Evolutionary conservation across 768 basidiomycete species (phyloP), one percentile per base, ranked within the genome.

Genomic region (Sarcodon sp.): DNA sequence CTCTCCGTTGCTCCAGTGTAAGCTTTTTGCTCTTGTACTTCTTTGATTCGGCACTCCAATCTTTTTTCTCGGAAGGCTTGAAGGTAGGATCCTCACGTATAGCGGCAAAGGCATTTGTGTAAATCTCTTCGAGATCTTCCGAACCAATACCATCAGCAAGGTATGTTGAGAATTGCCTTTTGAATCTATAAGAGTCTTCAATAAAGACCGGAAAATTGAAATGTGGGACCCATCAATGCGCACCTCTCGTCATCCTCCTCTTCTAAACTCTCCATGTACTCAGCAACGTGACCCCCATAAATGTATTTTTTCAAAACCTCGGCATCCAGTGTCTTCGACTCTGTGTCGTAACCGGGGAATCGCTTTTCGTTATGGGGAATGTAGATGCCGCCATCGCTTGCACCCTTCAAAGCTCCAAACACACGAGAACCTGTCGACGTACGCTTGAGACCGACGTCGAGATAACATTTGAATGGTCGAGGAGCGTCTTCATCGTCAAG

Each of bases 261-360:
- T 72, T 99, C 96, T 47, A 98, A 72, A 49, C 82, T 87, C 71
- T 98, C 89, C 96, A 99, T 99, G 76, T 98, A 99, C 70, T 98
- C 96, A 45, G 96, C 90, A 49, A 99, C 85, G 65, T 99, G 96
- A 46, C 93, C 93, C 64, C 89, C 93, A 58, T 75, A 87, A 65
- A 99, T 98, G 73, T 99, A 99, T 70, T 94, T 94, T 66, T 94
- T 91, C 61, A 98, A 73, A 49, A 83, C 79, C 67, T 98, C 96
- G 39, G 89, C 81, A 53, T 99, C 92, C 52, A 99, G 77, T 65
- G 83, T 71, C 76, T 99, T 99, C 65, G 67, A 62, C 68, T 99
- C 96, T 50, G 83, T 69, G 67, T 99, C 96, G 70, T 78, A 99
- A 44, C 96, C 96, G 48, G 96, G 96, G 84, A 98, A 97, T 48